phyloP scores from a whole-genome alignment of 768 basidiomycete genomes.

The Mycena vulgaris region DNA sequence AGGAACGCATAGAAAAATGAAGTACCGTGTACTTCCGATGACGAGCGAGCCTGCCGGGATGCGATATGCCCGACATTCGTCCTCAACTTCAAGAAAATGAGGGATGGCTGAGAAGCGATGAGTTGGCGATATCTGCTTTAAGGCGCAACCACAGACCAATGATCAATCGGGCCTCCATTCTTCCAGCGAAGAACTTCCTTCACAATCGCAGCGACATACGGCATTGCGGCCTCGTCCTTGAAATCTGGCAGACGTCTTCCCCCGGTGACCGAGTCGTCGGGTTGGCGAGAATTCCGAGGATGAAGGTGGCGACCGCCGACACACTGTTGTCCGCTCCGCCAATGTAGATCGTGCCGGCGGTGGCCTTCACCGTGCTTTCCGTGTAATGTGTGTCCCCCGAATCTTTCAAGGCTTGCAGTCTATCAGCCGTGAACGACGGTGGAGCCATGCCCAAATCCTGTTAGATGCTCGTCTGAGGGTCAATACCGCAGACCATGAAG shows the following conservation, averaged over 20 bases:
- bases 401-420: background rate
- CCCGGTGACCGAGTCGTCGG: background rate
- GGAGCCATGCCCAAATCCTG: slow-evolving; percentile 19
- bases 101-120: background rate
- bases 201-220: slow-evolving; percentile 10
- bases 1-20: too few relatives aligned
- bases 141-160: background rate
- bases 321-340: slow-evolving; percentile 33
- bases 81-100: background rate
- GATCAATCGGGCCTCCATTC: slow-evolving; percentile 1
- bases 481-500: too few relatives aligned
- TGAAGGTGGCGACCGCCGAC: background rate
- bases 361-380: background rate
- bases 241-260: background rate
- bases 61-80: background rate
- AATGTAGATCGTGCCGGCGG: slow-evolving; percentile 7
- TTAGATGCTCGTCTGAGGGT: too few relatives aligned
- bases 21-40: background rate
- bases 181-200: slow-evolving; percentile 19
- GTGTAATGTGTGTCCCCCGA: background rate
- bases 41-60: background rate
- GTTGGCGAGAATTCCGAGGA: background rate
- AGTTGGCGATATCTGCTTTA: background rate
- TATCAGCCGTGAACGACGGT: slow-evolving; percentile 20
- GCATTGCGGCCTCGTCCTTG: background rate